Evolutionary conservation across 2,329 filamentous ascomycete genomes (phyloP).

Genomic region (Cryphonectria japonica): DNA sequence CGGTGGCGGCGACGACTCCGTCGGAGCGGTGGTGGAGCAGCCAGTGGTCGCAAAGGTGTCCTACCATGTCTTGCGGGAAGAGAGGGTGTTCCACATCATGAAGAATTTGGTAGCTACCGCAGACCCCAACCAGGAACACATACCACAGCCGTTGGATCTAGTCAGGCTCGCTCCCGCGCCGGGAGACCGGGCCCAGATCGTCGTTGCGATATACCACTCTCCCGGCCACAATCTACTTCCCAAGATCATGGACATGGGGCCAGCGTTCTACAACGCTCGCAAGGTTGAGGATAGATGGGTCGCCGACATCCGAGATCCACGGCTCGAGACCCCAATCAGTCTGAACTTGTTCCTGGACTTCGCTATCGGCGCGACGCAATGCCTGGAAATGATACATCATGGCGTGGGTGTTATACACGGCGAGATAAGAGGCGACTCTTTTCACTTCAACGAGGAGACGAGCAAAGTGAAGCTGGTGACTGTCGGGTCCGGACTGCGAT

Average conservation of each 20-base stretch:
- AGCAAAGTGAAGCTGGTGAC: conserved; percentile 78
- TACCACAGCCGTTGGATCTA: conserved; percentile 79
- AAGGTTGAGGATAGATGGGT: conserved; percentile 57
- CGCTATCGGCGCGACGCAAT: conserved; percentile 84
- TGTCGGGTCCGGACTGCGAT: conserved; percentile 82
- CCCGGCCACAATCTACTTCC: conserved; percentile 75
- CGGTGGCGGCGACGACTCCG: conserved; percentile 34
- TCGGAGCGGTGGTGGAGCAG: conserved; percentile 59
- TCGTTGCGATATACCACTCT: conserved; percentile 80
- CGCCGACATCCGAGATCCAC: conserved; percentile 47
- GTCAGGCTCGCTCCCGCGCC: conserved; percentile 70
- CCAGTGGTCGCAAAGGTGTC: conserved; percentile 82
- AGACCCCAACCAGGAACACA: conserved; percentile 75
- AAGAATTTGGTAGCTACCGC: conserved; percentile 71
- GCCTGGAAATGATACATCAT: conserved; percentile 89
- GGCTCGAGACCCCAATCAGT: conserved; percentile 64
- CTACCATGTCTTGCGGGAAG: conserved; percentile 78
- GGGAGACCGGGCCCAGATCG: conserved; percentile 70
- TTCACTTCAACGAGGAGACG: conserved; percentile 77
- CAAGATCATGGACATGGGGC: conserved; percentile 76
- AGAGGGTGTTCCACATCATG: conserved; percentile 84
- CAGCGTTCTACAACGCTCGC: conserved; percentile 66
- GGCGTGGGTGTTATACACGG: conserved; percentile 85
- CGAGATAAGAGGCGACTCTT: conserved; percentile 87
- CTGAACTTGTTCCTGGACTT: conserved; percentile 85